Evolutionary conservation across 23 red algal species (phyloP), one percentile per base, ranked within the genome.

Genomic region (Gracilariopsis chorda): DNA sequence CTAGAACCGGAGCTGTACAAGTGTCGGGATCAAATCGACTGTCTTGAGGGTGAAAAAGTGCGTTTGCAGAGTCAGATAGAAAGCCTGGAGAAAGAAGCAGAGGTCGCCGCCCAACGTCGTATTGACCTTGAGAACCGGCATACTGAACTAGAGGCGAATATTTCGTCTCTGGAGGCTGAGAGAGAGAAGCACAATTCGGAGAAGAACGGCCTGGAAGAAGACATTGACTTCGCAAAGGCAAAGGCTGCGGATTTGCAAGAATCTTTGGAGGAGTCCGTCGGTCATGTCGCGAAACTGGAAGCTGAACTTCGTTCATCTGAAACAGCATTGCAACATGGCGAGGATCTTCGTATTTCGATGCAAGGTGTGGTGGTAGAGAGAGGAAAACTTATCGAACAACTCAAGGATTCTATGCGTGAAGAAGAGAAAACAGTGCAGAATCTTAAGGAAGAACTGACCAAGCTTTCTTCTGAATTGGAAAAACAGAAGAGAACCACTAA

Each of bases 151-250:
- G 33, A 59, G 10, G 55, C 42, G 13, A 42, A n/a, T 20, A 51
- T 85, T 17, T 68, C 62, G 10, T 37, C 62, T 40, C 62, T 68
- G 14, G 77, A 80, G 20, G 25, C 49, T 60, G 51, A 80, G 37
- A 29, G 19, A 10, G 77, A 80, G 32, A 41, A 34, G 2, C 28
- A 36, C 0, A 49, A 41, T n/a, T 53, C 49, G 43, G 39, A 80
- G n/a, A 59, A 46, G 12, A 57, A 59, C 14, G 6, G 49, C 19
- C 29, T 58, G 30, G 77, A 58, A 41, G 43, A 51, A 24, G 55
- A 80, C 33, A 44, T 80, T 30, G 53, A 41, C 13, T 33, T 6
- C 19, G 49, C 55, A 59, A 59, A 80, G 23, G 33, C 53, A 17
- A 59, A 80, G 77, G 77, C 51, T 19, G 27, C 77, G 13, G 77